Conservation (phyloP, 2,329 filamentous ascomycete species). For the Neocucurbitaria cava region DNA sequence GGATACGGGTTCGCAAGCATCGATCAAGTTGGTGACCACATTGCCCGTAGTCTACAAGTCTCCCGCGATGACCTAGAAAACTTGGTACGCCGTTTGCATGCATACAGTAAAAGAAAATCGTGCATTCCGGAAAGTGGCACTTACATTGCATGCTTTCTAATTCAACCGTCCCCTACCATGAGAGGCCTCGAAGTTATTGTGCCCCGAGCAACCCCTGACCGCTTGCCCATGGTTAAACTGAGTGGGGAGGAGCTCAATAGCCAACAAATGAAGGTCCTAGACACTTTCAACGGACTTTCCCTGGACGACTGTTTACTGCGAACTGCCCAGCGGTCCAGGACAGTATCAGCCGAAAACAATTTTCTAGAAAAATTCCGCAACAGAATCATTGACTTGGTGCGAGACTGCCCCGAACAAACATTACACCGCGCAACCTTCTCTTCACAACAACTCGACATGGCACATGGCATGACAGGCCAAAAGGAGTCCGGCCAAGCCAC, state of each 20-base stretch:
- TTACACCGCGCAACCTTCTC: conserved; percentile 54
- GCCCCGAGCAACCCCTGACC: conserved; percentile 47
- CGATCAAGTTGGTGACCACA: conserved; percentile 67
- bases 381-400: conserved; percentile 46
- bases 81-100: conserved; percentile 70
- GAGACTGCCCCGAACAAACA: conserved; percentile 49
- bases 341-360: conserved; percentile 23
- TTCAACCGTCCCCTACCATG: conserved; percentile 48
- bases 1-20: conserved; percentile 77
- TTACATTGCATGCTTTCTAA: conserved; percentile 49
- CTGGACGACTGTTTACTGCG: conserved; percentile 39
- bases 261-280: conserved; percentile 29
- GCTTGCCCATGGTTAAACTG: conserved; percentile 55
- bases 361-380: conserved; percentile 40
- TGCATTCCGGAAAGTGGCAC: conserved; percentile 58
- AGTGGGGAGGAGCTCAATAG: conserved; percentile 33
- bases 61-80: conserved; percentile 65
- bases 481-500: conserved; percentile 42
- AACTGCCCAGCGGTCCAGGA: conserved; percentile 37
- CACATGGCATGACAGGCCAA: conserved; percentile 28
- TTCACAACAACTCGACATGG: conserved; percentile 47
- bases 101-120: conserved; percentile 49
- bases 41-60: conserved; percentile 78
- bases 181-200: conserved; percentile 55
- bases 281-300: conserved; percentile 34